phyloP scores from a whole-genome alignment of 2,329 filamentous ascomycete species.

The Didymella pinodella region DNA sequence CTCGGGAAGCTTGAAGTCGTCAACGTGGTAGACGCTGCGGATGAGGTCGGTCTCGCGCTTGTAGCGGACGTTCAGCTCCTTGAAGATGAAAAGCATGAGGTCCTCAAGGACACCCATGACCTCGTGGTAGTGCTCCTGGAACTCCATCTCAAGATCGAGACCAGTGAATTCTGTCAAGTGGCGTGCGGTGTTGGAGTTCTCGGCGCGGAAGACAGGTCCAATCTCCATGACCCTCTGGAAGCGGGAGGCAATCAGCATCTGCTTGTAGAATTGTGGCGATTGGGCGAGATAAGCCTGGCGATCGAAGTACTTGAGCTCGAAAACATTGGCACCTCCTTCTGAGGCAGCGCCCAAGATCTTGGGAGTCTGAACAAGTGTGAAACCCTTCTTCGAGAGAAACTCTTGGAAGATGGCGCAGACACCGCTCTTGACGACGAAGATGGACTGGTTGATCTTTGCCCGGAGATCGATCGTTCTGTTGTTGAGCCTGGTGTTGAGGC shows the following conservation, averaged over 20 bases:
- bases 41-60: slow-evolving; percentile 76
- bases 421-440: slow-evolving; percentile 74
- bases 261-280: slow-evolving; percentile 87
- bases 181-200: slow-evolving; percentile 82
- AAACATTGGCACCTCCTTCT: slow-evolving; percentile 92
- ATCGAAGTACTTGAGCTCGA: slow-evolving; percentile 88
- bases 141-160: slow-evolving; percentile 90
- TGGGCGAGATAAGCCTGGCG: slow-evolving; percentile 81
- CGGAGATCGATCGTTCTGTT: slow-evolving; percentile 94
- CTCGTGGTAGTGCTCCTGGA: slow-evolving; percentile 79
- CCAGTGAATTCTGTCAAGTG: slow-evolving; percentile 91
- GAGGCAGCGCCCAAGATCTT: slow-evolving; percentile 89
- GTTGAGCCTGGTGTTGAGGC: slow-evolving; percentile 83
- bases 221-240: slow-evolving; percentile 81
- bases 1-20: slow-evolving; percentile 77
- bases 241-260: slow-evolving; percentile 81
- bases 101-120: slow-evolving; percentile 75
- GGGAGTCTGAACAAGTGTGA: slow-evolving; percentile 86
- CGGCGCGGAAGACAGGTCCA: slow-evolving; percentile 84
- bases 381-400: slow-evolving; percentile 77
- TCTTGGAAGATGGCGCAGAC: slow-evolving; percentile 76
- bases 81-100: slow-evolving; percentile 81
- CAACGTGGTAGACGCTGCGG: slow-evolving; percentile 75
- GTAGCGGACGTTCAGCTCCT: slow-evolving; percentile 72
- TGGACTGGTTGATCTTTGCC: slow-evolving; percentile 88